These are phyloP conservation scores for Camillea tinctor DNA, from an alignment of 2,329 filamentous ascomycete species.

Conservation along the genomic window DNA sequence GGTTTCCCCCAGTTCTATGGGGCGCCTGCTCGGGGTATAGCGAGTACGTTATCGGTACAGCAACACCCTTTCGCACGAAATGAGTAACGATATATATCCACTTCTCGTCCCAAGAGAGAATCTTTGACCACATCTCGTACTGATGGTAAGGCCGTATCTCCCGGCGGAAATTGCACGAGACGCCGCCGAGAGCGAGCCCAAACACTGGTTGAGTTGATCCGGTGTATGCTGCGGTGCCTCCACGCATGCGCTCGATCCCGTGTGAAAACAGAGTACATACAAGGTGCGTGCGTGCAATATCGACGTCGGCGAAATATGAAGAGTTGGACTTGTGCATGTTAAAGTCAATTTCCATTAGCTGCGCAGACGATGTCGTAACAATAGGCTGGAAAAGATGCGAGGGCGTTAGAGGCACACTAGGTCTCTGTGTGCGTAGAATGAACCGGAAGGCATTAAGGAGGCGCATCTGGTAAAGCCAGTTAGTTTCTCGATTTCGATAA, in stretches of 20 bases:
- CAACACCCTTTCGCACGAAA: conserved; percentile 44
- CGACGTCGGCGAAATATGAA: conserved; percentile 69
- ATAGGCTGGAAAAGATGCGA: conserved; percentile 62
- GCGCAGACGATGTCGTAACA: conserved; percentile 59
- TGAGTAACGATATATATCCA: conserved; percentile 56
- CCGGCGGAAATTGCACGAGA: conserved; percentile 51
- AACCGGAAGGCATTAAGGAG: conserved; percentile 41
- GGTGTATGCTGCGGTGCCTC: conserved; percentile 31
- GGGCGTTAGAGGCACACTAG: conserved; percentile 42
- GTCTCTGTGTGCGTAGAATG: conserved; percentile 41
- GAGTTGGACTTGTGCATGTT: conserved; percentile 71
- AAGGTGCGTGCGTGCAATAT: conserved; percentile 65
- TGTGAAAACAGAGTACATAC: conserved; percentile 48
- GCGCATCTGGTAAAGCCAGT: conserved; percentile 24
- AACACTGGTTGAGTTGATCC: conserved; percentile 30
- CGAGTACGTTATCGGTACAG: conserved; percentile 31
- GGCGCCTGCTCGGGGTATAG: conserved; percentile 33
- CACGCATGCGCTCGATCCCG: conserved; percentile 34
- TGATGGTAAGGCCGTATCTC: conserved; percentile 53
- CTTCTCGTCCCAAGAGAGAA: conserved; percentile 56
- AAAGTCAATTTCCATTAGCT: conserved; percentile 67
- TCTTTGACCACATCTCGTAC: conserved; percentile 51
- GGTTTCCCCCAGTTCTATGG: not conserved
- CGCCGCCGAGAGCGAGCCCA: conserved; percentile 48
- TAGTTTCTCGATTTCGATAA: conserved; percentile 1